Base-by-base conservation (phyloP, 495 filamentous ascomycete species). In the Talaromyces wortmannii region DNA sequence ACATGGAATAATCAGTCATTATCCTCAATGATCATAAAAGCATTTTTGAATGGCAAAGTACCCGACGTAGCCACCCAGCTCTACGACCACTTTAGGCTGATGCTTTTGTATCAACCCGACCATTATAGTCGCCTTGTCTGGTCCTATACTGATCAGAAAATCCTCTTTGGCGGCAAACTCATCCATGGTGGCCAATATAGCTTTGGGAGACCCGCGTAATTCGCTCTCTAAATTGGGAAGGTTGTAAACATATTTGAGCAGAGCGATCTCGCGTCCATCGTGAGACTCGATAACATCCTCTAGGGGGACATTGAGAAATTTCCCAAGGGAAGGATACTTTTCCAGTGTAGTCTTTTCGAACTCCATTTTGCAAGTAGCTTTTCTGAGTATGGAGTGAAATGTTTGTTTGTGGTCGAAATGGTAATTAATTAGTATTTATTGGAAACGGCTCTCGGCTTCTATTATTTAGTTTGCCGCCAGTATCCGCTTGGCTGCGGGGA, bases 101-200 rank as follows among this genome's bases (percentile, higher is more conserved):
- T 77, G 63, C 45, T 82, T 62, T 7, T 62, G 61, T 48, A 91
- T 87, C 3, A 86, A 59, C 31, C 81, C 68, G 4, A 67, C 66
- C 7, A 90, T 73, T 11, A 85, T 80, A 45, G 66, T 72, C 16
- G 83, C 85, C 59, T 91, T 90, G 81, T 71, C 53, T 2, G 82
- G 82, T 55, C 79, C 80, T 31, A 90, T 77, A 59, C 89, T 90
- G 79, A 89, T 90, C n/a, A 90, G 75, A 45, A 86, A 86, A 36
- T 82, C 86, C 31, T 78, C 64, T 4, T 78, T 79, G 10, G 75
- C 69, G 23, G 75, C 85, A 63, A 76, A 90, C 29, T 83, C 75
- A 60, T 90, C 88, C 57, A 91, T 90, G 5, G 73, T 78, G 16
- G 68, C 56, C 0, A 88, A 70, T 16, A 91, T 76, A 17, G 63